A percentile compares a stretch with the other conserved stretches of the same genome.
phyloP scores from a whole-genome alignment of 768 basidiomycete genomes.

The Kwoniella sp. region DNA sequence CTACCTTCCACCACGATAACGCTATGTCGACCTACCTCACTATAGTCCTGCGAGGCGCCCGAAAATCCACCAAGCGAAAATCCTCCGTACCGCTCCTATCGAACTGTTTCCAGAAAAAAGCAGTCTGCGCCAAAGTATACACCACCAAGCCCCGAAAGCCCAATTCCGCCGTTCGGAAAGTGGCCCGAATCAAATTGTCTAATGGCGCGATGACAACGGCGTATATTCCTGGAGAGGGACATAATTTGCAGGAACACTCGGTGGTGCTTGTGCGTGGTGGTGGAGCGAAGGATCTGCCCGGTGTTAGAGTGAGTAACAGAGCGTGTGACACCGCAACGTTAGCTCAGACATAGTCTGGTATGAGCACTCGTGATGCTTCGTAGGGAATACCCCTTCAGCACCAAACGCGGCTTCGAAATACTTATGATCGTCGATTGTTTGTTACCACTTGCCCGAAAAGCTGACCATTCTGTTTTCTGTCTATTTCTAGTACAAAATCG shows the following conservation, averaged over 20 bases:
- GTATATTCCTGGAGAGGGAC: constrained; percentile 95
- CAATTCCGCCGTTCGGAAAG: constrained; percentile 97
- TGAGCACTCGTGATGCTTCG: background rate
- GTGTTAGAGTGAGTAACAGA: constrained; percentile 72
- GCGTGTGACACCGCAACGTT: too few species aligned
- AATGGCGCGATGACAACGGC: constrained; percentile 87
- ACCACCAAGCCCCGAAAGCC: constrained; percentile 93
- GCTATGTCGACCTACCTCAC: background rate
- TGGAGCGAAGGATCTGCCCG: constrained; percentile 94
- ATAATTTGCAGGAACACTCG: constrained; percentile 96
- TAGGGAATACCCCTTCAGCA: background rate
- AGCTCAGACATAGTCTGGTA: background rate
- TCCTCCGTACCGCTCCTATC: constrained; percentile 77
- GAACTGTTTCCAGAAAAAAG: constrained; percentile 81
- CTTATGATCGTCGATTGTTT: background rate
- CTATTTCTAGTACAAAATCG: constrained; percentile 80
- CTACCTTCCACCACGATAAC: constrained; percentile 1
- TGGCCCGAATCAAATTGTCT: constrained; percentile 87
- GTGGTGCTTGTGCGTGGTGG: constrained; percentile 95
- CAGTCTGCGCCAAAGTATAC: constrained; percentile 74
- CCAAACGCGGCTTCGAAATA: background rate
- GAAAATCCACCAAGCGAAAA: constrained; percentile 63
- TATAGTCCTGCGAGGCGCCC: constrained; percentile 67
- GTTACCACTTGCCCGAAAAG: too few species aligned
- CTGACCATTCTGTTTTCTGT: background rate